Percentiles rank a stretch among this genome's conserved stretches.
Evolutionary conservation across 345 rosid genomes (phyloP).

Genomic region (Microcos paniculata): DNA sequence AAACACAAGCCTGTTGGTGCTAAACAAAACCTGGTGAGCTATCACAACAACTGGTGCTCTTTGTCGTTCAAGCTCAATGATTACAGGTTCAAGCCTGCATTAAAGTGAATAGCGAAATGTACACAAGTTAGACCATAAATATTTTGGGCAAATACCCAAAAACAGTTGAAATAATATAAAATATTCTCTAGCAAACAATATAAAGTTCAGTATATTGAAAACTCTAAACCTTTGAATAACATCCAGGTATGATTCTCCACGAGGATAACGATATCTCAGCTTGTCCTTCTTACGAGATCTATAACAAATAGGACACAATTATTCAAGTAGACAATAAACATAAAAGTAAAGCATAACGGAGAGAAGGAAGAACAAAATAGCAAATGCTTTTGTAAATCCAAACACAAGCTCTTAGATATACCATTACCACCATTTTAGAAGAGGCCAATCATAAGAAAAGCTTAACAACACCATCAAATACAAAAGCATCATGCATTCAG

Average conservation of each 20-base stretch:
- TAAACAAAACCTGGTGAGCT: slow-evolving; percentile 84
- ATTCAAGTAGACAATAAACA: not conserved
- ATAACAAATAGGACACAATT: slow-evolving; percentile 11
- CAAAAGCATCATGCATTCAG: not conserved
- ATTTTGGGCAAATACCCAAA: too few relatives aligned
- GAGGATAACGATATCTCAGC: slow-evolving; percentile 91
- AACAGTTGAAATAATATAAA: too few relatives aligned
- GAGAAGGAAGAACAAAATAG: not conserved
- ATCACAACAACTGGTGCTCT: slow-evolving; percentile 98
- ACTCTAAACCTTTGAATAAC: slow-evolving; percentile 84
- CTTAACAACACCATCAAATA: not conserved
- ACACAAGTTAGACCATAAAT: slow-evolving; percentile 1
- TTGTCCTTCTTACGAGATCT: slow-evolving; percentile 93
- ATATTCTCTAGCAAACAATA: not conserved
- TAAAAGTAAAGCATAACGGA: not conserved
- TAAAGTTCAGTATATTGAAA: not conserved
- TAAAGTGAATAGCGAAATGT: slow-evolving; percentile 11
- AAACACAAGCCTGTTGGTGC: not conserved
- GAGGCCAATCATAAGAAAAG: not conserved
- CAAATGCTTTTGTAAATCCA: not conserved
- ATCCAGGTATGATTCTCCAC: slow-evolving; percentile 99
- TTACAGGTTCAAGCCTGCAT: slow-evolving; percentile 96
- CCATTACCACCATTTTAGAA: not conserved
- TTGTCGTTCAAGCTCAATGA: slow-evolving; percentile 95
- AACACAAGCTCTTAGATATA: not conserved